Evolutionary conservation across 345 rosid genomes (phyloP).

Genomic region (Bruguiera gymnorhiza): DNA sequence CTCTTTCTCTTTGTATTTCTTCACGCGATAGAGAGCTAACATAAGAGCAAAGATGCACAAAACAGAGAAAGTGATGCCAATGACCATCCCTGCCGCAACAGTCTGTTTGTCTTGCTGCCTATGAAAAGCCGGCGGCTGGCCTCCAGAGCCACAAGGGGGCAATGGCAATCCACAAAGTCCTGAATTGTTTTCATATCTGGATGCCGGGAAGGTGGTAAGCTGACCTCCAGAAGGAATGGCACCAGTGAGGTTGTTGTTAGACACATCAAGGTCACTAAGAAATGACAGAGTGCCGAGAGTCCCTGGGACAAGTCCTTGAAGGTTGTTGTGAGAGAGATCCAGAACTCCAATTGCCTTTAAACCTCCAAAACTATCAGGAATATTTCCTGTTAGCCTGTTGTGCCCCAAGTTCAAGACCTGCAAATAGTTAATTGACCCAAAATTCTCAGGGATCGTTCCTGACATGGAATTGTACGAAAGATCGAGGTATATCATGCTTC

Average conservation of each 20-base stretch:
- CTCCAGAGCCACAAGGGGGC: constrained; percentile 55
- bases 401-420: constrained; percentile 95
- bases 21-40: constrained; percentile 59
- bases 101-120: constrained; percentile 41
- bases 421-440: constrained; percentile 65
- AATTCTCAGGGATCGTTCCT: constrained; percentile 63
- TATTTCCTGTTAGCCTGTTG: constrained; percentile 60
- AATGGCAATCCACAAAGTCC: constrained; percentile 91
- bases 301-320: constrained; percentile 71
- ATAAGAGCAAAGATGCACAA: constrained; percentile 58
- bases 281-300: constrained; percentile 72
- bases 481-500: constrained; percentile 92
- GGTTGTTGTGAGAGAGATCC: constrained; percentile 83
- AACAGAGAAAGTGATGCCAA: constrained; percentile 68
- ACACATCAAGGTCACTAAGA: constrained; percentile 91
- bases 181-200: constrained; percentile 85
- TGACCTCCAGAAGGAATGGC: constrained; percentile 89
- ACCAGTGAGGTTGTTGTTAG: constrained; percentile 86
- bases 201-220: constrained; percentile 79
- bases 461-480: constrained; percentile 70
- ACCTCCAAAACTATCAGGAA: constrained; percentile 78
- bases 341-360: constrained; percentile 76
- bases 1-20: constrained; percentile 53
- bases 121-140: constrained; percentile 15
- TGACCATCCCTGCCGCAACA: constrained; percentile 51